Base-by-base conservation (phyloP, 805 yeast genomes). In the Saturnispora saitoi region DNA sequence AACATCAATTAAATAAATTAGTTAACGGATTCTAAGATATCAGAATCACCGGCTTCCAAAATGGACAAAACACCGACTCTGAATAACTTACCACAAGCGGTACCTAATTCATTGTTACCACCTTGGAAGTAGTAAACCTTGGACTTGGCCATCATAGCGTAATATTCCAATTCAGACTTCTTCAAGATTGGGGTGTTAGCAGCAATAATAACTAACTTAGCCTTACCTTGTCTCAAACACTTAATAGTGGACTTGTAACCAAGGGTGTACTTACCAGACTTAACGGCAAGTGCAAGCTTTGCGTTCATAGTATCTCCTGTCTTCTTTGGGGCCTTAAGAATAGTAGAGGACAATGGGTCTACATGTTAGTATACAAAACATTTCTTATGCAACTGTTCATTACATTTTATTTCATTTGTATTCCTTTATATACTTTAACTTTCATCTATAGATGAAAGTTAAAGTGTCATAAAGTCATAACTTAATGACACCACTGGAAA, bases 21-120 rank as follows among this genome's bases (percentile, higher is more conserved):
- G 56, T 63, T 62, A 56, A 75, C 70, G 70, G 87, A 71, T 66
- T 89, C 66, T 72, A 93, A 83, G 78, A 93, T 90, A 77, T 93
- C 99, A 68, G 99, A 93, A 80, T 93, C 99, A 90, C 99, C 99
- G 67, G 96, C 96, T 68, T 93, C 99, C 69, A 91, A 78, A 67
- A 93, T 74, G 68, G 97, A 79, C 68, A 93, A 78, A 69, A 90
- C 91, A 81, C 98, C 98, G 66, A 93, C 98, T 81, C 97, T 88
- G 96, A 93, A 93, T 70, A 93, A 88, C 78, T 87, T 91, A 90
- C 99, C 99, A 79, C 96, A 91, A 66, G 96, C 96, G 67, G 99
- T 93, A 81, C 97, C 98, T 71, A 91, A 87, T 80, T 91, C 98
- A 79, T 91, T 91, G 96, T 91, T 91, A 76, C 96, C 95, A 81